Conservation (phyloP, 83 land plant genomes). For the Thuja plicata region DNA sequence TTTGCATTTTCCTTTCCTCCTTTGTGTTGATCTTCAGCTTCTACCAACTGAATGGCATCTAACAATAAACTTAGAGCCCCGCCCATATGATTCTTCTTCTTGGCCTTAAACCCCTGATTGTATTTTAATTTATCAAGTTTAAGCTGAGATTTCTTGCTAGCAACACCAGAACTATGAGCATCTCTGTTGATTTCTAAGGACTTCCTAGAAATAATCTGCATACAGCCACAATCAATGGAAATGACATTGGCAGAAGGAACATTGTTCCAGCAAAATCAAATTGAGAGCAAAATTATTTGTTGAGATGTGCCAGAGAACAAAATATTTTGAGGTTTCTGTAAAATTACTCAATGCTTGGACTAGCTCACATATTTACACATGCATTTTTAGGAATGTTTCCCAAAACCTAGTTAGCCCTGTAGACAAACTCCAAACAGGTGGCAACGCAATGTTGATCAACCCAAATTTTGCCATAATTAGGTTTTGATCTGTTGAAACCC, state of each 20-base stretch:
- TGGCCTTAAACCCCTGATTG: neutral
- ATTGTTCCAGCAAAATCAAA: neutral
- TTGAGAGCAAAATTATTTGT: neutral
- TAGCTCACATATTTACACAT: neutral
- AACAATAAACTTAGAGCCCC: neutral
- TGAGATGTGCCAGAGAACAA: neutral
- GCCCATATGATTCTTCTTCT: neutral
- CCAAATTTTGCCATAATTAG: neutral
- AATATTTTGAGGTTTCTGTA: neutral
- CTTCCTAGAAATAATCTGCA: neutral
- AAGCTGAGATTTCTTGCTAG: neutral
- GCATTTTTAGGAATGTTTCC: neutral
- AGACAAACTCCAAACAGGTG: neutral
- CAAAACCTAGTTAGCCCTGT: neutral
- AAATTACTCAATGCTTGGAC: neutral
- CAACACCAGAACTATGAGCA: neutral
- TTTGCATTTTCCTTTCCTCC: neutral
- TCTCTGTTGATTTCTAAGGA: neutral
- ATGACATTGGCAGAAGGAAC: neutral
- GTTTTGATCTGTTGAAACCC: neutral
- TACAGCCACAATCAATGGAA: neutral
- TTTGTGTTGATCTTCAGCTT: neutral
- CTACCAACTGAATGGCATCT: conserved; percentile 2
- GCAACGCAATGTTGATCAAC: neutral
- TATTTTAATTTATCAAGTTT: neutral